These are phyloP conservation scores for Tolypocladium nubicola DNA, from an alignment of 2,329 filamentous ascomycete species.

Conservation along the genomic window DNA sequence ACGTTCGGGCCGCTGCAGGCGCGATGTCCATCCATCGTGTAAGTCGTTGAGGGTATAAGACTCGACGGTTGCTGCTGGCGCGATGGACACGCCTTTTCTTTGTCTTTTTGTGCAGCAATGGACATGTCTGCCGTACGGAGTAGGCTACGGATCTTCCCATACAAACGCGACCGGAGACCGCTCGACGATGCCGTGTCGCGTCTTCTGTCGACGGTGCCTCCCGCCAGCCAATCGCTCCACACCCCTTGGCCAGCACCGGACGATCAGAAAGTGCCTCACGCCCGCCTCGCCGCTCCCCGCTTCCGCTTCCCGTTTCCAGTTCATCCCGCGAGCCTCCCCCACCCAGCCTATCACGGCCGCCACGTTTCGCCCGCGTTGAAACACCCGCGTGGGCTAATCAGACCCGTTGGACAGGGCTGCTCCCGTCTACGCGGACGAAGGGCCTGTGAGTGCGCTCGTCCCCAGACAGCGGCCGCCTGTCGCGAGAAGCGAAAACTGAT, in stretches of 20 bases:
- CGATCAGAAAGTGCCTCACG: background rate
- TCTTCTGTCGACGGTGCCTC: background rate
- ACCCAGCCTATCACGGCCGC: background rate
- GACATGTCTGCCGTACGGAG: background rate
- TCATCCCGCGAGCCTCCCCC: background rate
- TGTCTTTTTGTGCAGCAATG: background rate
- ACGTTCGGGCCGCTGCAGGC: too few species aligned
- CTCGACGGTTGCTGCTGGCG: too few species aligned
- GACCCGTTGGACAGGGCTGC: background rate
- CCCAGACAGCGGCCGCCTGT: background rate
- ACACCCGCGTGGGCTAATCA: constrained; percentile 1
- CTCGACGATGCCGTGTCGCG: background rate
- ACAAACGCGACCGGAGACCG: background rate
- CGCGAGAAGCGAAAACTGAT: background rate
- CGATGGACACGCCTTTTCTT: too few species aligned
- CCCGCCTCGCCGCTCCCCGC: background rate
- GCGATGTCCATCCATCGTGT: too few species aligned
- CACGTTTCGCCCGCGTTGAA: constrained; percentile 4
- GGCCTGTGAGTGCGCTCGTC: background rate
- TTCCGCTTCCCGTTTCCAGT: background rate
- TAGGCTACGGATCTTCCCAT: too few species aligned
- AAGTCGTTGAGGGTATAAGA: background rate
- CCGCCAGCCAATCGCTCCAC: background rate
- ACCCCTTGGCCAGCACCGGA: background rate
- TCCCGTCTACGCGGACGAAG: background rate